These are phyloP conservation scores for Phaffomyces antillensis DNA, from an alignment of 805 yeast genomes.

Conservation along the genomic window DNA sequence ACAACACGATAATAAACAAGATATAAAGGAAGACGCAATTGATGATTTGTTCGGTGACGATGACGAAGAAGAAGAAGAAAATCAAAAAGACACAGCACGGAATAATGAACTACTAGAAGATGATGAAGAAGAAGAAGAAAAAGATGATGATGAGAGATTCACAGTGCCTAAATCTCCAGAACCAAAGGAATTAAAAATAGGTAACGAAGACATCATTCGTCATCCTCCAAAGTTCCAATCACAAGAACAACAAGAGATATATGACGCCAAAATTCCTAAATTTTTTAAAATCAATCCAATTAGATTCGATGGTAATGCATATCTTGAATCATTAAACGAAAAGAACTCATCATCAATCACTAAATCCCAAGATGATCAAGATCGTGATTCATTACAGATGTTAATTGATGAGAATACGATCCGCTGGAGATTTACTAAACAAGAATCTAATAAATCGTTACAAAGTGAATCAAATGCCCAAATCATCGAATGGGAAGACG, in stretches of 20 bases:
- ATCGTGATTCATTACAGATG: slow-evolving; percentile 53
- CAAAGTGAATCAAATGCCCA: slow-evolving; percentile 85
- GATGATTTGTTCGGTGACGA: slow-evolving; percentile 35
- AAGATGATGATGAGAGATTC: slow-evolving; percentile 27
- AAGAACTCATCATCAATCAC: slow-evolving; percentile 29
- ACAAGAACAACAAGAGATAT: slow-evolving; percentile 31
- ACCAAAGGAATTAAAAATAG: slow-evolving; percentile 26
- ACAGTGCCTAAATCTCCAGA: slow-evolving; percentile 7
- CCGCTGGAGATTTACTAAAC: slow-evolving; percentile 88
- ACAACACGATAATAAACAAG: slow-evolving; percentile 4
- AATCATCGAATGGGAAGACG: slow-evolving; percentile 92
- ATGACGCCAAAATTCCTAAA: slow-evolving; percentile 67
- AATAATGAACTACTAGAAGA: background rate
- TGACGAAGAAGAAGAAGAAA: slow-evolving; percentile 14
- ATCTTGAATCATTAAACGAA: slow-evolving; percentile 44
- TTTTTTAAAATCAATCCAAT: slow-evolving; percentile 76
- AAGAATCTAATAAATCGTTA: slow-evolving; percentile 38
- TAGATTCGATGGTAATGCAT: slow-evolving; percentile 75
- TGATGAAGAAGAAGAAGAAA: slow-evolving; percentile 23
- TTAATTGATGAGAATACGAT: slow-evolving; percentile 75
- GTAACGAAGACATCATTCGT: slow-evolving; percentile 42
- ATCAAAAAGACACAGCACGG: background rate
- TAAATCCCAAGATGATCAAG: slow-evolving; percentile 35
- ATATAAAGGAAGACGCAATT: slow-evolving; percentile 17
- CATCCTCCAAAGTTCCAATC: slow-evolving; percentile 27